phyloP scores from a whole-genome alignment of 257 asterid genomes.

The Solanum lignicaule region DNA sequence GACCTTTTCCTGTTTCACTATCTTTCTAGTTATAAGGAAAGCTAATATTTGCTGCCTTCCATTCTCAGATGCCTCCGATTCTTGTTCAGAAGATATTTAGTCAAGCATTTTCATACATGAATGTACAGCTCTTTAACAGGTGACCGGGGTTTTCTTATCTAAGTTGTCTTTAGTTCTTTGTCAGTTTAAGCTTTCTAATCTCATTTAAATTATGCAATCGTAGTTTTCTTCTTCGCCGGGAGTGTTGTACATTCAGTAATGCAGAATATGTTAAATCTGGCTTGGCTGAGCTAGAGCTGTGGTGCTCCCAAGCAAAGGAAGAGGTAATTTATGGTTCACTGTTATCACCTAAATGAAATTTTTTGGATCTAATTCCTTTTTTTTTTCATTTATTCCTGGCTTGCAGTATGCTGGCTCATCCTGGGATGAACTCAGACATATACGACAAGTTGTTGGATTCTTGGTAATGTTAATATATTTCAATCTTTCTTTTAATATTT shows the following conservation, averaged over 20 bases:
- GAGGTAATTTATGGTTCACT: constrained; percentile 40
- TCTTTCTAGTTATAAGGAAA: background rate
- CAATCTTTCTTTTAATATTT: background rate
- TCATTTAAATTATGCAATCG: background rate
- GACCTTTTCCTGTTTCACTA: background rate
- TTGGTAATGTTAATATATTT: constrained; percentile 48
- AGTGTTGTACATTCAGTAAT: constrained; percentile 89
- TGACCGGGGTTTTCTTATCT: constrained; percentile 2
- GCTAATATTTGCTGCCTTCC: background rate
- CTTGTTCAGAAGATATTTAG: constrained; percentile 80
- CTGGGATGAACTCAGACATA: constrained; percentile 98
- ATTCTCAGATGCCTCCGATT: constrained; percentile 72
- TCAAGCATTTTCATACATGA: constrained; percentile 68
- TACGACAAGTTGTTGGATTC: constrained; percentile 98
- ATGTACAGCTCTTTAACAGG: constrained; percentile 92
- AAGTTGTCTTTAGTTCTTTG: background rate
- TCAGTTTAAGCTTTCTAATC: background rate
- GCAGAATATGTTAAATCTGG: constrained; percentile 96
- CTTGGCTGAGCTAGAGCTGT: constrained; percentile 79
- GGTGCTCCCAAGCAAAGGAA: constrained; percentile 96
- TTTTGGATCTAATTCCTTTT: background rate
- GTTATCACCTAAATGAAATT: background rate
- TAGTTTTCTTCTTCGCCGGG: constrained; percentile 65
- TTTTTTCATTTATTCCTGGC: background rate
- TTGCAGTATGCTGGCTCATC: constrained; percentile 90